These are phyloP conservation scores for Rhizophlyctis rosea DNA, from an alignment of 192 early-diverging fungal species.

Conservation along the genomic window DNA sequence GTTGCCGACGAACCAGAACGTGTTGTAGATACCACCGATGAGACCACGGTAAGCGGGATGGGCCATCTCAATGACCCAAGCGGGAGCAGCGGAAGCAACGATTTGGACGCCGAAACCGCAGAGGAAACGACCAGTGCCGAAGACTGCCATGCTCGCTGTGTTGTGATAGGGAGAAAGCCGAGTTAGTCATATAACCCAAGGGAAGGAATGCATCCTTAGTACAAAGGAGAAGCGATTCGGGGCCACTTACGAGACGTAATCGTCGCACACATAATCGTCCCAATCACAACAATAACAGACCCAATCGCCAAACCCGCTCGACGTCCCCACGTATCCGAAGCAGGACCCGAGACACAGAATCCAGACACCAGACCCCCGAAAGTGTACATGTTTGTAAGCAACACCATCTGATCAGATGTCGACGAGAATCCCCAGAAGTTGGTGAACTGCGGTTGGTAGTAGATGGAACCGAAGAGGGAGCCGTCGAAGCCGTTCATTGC, in stretches of 20 bases:
- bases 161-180: too few species aligned
- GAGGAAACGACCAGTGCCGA: slow-evolving; percentile 35
- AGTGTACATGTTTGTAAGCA: background rate
- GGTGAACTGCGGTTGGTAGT: slow-evolving; percentile 12
- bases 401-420: background rate
- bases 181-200: too few species aligned
- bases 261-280: background rate
- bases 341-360: background rate
- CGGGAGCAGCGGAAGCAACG: slow-evolving; percentile 33
- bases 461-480: slow-evolving; percentile 20
- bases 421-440: background rate
- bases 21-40: slow-evolving; percentile 40
- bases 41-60: slow-evolving; percentile 37
- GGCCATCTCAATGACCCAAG: slow-evolving; percentile 35
- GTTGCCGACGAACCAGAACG: slow-evolving; percentile 37
- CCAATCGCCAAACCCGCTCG: background rate
- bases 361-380: background rate
- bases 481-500: slow-evolving; percentile 25
- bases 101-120: slow-evolving; percentile 35
- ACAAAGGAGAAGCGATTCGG: too few species aligned
- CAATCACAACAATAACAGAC: background rate
- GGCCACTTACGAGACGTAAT: too few species aligned
- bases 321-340: background rate
- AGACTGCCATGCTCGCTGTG: too few species aligned
- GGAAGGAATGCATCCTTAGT: too few species aligned